phyloP scores from a whole-genome alignment of 1,139 yeast genomes.

The Yamadazyma mexicana region DNA sequence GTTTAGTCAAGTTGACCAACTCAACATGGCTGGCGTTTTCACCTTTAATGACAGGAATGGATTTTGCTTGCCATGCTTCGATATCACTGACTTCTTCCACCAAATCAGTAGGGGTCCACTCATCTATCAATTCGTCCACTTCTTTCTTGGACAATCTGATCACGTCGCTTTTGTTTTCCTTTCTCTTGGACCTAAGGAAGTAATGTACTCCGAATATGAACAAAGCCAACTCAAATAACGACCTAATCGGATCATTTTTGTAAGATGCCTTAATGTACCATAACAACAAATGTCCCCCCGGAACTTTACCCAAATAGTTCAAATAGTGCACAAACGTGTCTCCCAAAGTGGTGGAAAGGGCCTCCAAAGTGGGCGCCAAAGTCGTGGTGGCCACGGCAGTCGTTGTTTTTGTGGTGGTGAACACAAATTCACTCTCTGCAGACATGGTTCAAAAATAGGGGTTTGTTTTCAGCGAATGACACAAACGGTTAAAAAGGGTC shows the following conservation, averaged over 20 bases:
- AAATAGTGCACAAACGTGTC: slow-evolving; percentile 38
- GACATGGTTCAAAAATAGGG: slow-evolving; percentile 7
- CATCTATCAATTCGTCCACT: slow-evolving; percentile 79
- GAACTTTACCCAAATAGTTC: slow-evolving; percentile 47
- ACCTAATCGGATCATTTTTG: slow-evolving; percentile 90
- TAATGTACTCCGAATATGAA: slow-evolving; percentile 85
- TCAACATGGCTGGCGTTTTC: slow-evolving; percentile 53
- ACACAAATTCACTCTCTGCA: slow-evolving; percentile 15
- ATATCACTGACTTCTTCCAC: slow-evolving; percentile 52
- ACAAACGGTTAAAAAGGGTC: background rate
- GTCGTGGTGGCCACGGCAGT: slow-evolving; percentile 30
- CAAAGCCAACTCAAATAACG: slow-evolving; percentile 75
- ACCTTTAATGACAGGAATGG: slow-evolving; percentile 65
- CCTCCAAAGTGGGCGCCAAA: slow-evolving; percentile 41
- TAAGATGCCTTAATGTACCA: slow-evolving; percentile 86
- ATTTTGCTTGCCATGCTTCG: slow-evolving; percentile 62
- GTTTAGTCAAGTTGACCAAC: slow-evolving; percentile 18
- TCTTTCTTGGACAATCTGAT: slow-evolving; percentile 66
- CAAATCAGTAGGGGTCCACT: slow-evolving; percentile 89
- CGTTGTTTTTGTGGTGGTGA: slow-evolving; percentile 21
- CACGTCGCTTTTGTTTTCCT: slow-evolving; percentile 72
- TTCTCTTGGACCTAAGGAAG: slow-evolving; percentile 78
- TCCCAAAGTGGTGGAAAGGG: slow-evolving; percentile 34
- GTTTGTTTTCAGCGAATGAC: background rate
- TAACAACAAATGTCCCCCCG: slow-evolving; percentile 78